Evolutionary conservation across 2,329 filamentous ascomycete genomes (phyloP).

Genomic region (Ceratocystiopsis sp.): DNA sequence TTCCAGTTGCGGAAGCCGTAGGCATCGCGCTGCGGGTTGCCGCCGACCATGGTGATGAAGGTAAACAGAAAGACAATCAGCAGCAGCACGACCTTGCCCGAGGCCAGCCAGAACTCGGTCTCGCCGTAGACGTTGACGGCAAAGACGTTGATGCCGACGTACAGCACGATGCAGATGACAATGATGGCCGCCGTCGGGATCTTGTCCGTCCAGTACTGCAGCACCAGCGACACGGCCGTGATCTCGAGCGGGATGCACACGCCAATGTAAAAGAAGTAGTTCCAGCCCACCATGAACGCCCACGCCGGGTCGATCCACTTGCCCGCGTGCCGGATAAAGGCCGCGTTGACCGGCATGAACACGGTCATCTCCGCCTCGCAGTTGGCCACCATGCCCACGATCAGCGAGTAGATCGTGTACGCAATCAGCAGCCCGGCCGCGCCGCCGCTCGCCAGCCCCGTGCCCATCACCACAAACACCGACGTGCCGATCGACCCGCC

Average conservation of each 20-base stretch:
- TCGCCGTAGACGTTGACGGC: too few relatives aligned
- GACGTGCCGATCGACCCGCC: slow-evolving; percentile 41
- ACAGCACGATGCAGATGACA: background rate
- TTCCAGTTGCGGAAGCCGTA: slow-evolving; percentile 9
- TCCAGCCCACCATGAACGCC: slow-evolving; percentile 35
- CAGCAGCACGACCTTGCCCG: slow-evolving; percentile 30
- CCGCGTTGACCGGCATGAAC: slow-evolving; percentile 44
- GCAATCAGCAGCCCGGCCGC: slow-evolving; percentile 32
- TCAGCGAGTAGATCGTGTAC: slow-evolving; percentile 35
- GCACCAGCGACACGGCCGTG: slow-evolving; percentile 21
- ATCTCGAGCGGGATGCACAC: slow-evolving; percentile 25
- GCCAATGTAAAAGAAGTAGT: slow-evolving; percentile 25
- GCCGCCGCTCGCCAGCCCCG: slow-evolving; percentile 20
- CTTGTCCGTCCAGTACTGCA: slow-evolving; percentile 28
- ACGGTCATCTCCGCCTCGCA: slow-evolving; percentile 47
- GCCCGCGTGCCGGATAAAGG: slow-evolving; percentile 46
- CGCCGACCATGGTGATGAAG: slow-evolving; percentile 28
- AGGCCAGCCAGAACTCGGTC: slow-evolving; percentile 7
- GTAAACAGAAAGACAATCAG: slow-evolving; percentile 32
- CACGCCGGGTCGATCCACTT: slow-evolving; percentile 50
- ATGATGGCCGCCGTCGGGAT: slow-evolving; percentile 16
- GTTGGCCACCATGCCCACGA: slow-evolving; percentile 47
- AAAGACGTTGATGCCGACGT: too few relatives aligned
- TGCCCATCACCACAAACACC: slow-evolving; percentile 44
- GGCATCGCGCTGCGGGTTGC: slow-evolving; percentile 4